phyloP scores from a whole-genome alignment of 352 stramenopile species.

The Phytopythium cucurbitacearum region DNA sequence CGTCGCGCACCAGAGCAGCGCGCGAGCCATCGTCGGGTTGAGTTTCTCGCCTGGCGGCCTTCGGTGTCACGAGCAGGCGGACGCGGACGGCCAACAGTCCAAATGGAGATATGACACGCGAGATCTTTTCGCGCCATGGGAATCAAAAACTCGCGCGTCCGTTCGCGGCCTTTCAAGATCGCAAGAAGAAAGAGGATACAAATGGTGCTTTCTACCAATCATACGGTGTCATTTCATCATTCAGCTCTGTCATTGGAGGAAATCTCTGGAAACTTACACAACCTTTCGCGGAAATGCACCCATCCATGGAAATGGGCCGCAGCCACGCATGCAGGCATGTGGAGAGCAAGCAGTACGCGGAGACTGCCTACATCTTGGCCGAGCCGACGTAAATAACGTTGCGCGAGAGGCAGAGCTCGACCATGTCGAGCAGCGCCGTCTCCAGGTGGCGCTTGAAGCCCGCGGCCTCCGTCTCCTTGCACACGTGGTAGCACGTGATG shows the following conservation, averaged over 20 bases:
- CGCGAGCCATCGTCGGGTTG: constrained; percentile 14
- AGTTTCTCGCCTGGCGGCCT: not conserved
- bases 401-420: constrained; percentile 85
- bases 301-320: too few relatives aligned
- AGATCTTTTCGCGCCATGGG: too few relatives aligned
- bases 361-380: constrained; percentile 73
- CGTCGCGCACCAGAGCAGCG: constrained; percentile 9
- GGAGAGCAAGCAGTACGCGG: not conserved
- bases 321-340: too few relatives aligned
- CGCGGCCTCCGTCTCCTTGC: constrained; percentile 69
- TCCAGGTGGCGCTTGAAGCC: constrained; percentile 91
- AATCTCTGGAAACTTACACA: constrained; percentile 5
- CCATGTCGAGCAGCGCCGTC: constrained; percentile 94
- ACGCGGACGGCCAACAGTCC: too few relatives aligned
- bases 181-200: too few relatives aligned
- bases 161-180: not conserved
- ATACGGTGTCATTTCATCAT: too few relatives aligned
- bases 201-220: too few relatives aligned
- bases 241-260: not conserved
- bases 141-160: not conserved
- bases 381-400: constrained; percentile 89
- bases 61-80: not conserved
- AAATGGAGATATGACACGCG: too few relatives aligned
- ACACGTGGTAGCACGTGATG: constrained; percentile 89
- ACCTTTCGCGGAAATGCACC: constrained; percentile 13